phyloP scores from a whole-genome alignment of 352 stramenopile genomes.

The Phytophthora sojae region DNA sequence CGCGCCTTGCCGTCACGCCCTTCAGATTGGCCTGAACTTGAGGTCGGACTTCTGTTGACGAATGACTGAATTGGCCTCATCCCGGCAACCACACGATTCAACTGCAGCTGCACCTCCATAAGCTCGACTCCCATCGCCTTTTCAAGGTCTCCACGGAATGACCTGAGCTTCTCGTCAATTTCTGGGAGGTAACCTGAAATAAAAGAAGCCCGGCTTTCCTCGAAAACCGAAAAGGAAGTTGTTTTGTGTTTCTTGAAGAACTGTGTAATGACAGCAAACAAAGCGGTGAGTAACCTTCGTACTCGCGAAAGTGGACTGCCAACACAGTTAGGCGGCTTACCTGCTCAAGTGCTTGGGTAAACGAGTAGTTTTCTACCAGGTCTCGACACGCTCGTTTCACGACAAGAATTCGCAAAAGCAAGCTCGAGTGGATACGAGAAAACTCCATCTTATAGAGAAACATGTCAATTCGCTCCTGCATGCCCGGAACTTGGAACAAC shows the following conservation, averaged over 20 bases:
- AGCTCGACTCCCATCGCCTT: constrained; percentile 62
- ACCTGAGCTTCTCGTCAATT: constrained; percentile 61
- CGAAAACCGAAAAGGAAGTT: constrained; percentile 51
- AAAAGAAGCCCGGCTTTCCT: constrained; percentile 41
- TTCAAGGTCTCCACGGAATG: constrained; percentile 65
- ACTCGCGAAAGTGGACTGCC: neutral
- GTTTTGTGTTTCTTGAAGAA: constrained; percentile 54
- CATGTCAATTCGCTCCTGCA: constrained; percentile 73
- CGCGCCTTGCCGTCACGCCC: constrained; percentile 48
- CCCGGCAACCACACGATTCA: constrained; percentile 63
- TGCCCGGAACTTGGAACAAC: constrained; percentile 64
- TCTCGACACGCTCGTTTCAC: constrained; percentile 73
- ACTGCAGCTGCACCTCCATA: constrained; percentile 69
- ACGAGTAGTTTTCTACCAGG: constrained; percentile 75
- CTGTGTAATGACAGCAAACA: constrained; percentile 15
- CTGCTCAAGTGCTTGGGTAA: constrained; percentile 58
- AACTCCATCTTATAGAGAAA: constrained; percentile 86
- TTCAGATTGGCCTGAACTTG: constrained; percentile 20
- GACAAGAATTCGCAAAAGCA: constrained; percentile 57
- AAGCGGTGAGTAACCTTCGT: constrained; percentile 1
- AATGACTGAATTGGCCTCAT: constrained; percentile 57
- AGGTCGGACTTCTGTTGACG: constrained; percentile 43
- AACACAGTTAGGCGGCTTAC: constrained; percentile 26
- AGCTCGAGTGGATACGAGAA: constrained; percentile 41
- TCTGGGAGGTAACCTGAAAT: constrained; percentile 42